Evolutionary conservation across 768 basidiomycete genomes (phyloP).

Genomic region (Xanthoconium stramineum): DNA sequence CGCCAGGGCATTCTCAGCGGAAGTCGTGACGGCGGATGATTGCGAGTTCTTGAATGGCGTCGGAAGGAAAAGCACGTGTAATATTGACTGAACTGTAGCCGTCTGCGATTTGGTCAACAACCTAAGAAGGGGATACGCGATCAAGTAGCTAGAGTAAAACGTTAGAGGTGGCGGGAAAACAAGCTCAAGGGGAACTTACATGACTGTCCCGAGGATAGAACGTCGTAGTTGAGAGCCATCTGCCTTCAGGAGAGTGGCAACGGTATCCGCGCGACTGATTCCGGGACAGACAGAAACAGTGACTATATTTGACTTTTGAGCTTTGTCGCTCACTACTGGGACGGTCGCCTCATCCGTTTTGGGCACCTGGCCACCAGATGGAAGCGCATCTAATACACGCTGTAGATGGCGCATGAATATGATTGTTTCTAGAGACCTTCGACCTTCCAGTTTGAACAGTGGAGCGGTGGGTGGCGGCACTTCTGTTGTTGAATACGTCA

Average conservation of each 20-base stretch:
- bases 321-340: constrained; percentile 38
- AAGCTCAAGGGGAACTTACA: constrained; percentile 40
- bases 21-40: constrained; percentile 6
- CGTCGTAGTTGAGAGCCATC: constrained; percentile 29
- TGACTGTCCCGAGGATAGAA: constrained; percentile 42
- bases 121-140: constrained; percentile 63
- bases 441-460: constrained; percentile 58
- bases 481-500: constrained; percentile 34
- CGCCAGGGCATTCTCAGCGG: constrained; percentile 33
- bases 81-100: constrained; percentile 66
- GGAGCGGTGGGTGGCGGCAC: constrained; percentile 26
- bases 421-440: constrained; percentile 57
- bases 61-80: constrained; percentile 80
- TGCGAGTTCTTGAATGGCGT: constrained; percentile 66
- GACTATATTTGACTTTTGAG: constrained; percentile 71
- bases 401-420: constrained; percentile 79
- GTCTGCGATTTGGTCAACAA: constrained; percentile 67
- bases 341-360: constrained; percentile 31
- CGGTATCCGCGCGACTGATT: constrained; percentile 66
- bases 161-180: constrained; percentile 1
- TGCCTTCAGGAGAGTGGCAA: constrained; percentile 43
- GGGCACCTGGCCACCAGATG: constrained; percentile 54
- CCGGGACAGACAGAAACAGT: constrained; percentile 74
- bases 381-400: constrained; percentile 78
- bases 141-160: constrained; percentile 49